Conservation (phyloP, 176 grass and related monocot species). For the Triticum urartu region DNA sequence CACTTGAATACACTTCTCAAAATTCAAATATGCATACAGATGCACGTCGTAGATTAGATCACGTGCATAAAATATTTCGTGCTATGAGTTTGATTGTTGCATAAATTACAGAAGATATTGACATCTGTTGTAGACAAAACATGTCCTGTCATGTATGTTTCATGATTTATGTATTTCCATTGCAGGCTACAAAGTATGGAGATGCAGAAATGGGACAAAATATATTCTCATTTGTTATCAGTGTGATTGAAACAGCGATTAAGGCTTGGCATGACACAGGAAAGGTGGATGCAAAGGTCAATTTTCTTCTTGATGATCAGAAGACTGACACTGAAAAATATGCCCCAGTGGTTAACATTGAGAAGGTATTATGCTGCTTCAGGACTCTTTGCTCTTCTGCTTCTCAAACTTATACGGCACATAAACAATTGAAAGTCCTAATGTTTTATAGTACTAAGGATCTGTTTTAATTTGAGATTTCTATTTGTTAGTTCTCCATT, state of each 20-base stretch:
- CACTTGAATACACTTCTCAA: not conserved
- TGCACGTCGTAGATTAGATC: conserved; percentile 10
- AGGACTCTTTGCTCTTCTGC: not conserved
- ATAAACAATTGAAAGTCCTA: not conserved
- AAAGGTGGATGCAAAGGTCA: conserved; percentile 60
- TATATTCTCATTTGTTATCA: conserved; percentile 67
- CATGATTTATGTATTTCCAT: conserved; percentile 15
- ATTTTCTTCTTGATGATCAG: conserved; percentile 89
- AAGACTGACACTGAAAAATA: conserved; percentile 71
- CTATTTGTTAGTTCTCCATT: not conserved
- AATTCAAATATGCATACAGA: conserved; percentile 1
- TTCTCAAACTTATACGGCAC: not conserved
- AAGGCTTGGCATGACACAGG: conserved; percentile 87
- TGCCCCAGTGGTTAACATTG: conserved; percentile 78
- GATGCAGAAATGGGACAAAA: conserved; percentile 37
- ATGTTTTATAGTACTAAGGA: not conserved
- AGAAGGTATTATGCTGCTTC: conserved; percentile 57
- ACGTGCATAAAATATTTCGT: not conserved
- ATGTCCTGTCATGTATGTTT: conserved; percentile 4
- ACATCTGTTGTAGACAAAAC: not conserved
- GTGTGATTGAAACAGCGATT: conserved; percentile 70
- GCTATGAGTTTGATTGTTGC: conserved; percentile 1
- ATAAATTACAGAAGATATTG: not conserved
- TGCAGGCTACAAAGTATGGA: conserved; percentile 65
- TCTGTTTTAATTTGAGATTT: not conserved